Evolutionary conservation across 2,329 filamentous ascomycete genomes (phyloP).

Genomic region (Colletotrichum musae): DNA sequence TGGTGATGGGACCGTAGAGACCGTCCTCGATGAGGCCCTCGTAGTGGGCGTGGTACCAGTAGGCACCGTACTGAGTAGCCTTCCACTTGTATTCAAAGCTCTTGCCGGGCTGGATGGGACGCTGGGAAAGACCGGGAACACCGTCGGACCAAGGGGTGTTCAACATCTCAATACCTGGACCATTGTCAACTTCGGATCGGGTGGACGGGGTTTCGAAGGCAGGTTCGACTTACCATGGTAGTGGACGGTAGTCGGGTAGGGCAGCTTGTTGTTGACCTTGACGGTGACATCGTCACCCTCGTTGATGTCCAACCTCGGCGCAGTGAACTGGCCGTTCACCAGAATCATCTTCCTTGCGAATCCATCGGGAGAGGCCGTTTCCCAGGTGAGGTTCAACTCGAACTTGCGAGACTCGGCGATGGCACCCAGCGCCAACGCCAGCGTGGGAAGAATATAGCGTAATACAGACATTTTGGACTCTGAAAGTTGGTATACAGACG

Average conservation of each 20-base stretch:
- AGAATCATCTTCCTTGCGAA: slow-evolving; percentile 61
- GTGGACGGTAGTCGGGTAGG: slow-evolving; percentile 64
- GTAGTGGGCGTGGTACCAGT: slow-evolving; percentile 74
- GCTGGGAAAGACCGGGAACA: slow-evolving; percentile 69
- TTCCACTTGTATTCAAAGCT: slow-evolving; percentile 68
- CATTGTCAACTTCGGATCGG: slow-evolving; percentile 12
- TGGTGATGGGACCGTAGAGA: slow-evolving; percentile 69
- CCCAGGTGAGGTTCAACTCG: slow-evolving; percentile 54
- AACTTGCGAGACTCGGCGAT: slow-evolving; percentile 40
- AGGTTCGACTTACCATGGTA: slow-evolving; percentile 58
- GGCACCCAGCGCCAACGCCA: slow-evolving; percentile 38
- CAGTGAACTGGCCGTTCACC: slow-evolving; percentile 74
- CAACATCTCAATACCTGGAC: slow-evolving; percentile 48
- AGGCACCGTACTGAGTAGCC: slow-evolving; percentile 70
- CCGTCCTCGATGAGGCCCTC: slow-evolving; percentile 72
- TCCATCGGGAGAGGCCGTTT: slow-evolving; percentile 59
- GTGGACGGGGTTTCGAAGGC: neutral
- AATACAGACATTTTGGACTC: slow-evolving; percentile 32
- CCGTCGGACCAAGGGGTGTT: slow-evolving; percentile 73
- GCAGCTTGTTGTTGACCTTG: slow-evolving; percentile 61
- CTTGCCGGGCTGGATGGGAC: slow-evolving; percentile 62
- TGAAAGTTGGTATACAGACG: slow-evolving; percentile 15
- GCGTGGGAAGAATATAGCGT: slow-evolving; percentile 39
- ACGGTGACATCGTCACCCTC: slow-evolving; percentile 66
- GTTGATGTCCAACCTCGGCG: slow-evolving; percentile 68